A percentile compares a stretch with the other conserved stretches of the same genome.
Conservation (phyloP, 129 eudicot species). For the Chrysanthemum lavandulifolium region DNA sequence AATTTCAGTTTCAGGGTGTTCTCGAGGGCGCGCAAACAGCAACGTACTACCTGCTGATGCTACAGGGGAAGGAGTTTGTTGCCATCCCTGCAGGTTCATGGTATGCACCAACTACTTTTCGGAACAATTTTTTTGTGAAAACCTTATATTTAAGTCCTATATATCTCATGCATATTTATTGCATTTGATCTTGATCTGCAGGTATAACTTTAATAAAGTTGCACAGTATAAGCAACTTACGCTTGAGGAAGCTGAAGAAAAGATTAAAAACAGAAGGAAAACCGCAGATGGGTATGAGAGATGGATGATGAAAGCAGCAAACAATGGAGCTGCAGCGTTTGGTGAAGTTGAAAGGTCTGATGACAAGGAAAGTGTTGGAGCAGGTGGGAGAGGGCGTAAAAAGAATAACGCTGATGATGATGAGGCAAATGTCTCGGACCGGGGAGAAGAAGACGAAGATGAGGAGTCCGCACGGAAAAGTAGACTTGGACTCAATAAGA, state of each 20-base stretch:
- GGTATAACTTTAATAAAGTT: slow-evolving; percentile 96
- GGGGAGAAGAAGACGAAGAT: slow-evolving; percentile 92
- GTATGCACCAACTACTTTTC: slow-evolving; percentile 34
- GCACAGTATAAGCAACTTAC: slow-evolving; percentile 97
- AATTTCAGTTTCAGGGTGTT: slow-evolving; percentile 78
- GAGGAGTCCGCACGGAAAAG: slow-evolving; percentile 82
- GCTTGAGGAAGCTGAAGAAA: slow-evolving; percentile 96
- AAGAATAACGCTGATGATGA: slow-evolving; percentile 67
- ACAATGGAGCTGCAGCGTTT: slow-evolving; percentile 90
- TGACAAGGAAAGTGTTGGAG: slow-evolving; percentile 63
- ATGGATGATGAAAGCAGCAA: slow-evolving; percentile 99
- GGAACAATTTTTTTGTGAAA: neutral
- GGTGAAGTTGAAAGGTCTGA: slow-evolving; percentile 72
- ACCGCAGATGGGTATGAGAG: slow-evolving; percentile 92
- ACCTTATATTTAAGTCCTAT: neutral
- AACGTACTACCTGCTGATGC: slow-evolving; percentile 86
- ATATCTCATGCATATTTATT: neutral
- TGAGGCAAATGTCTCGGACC: slow-evolving; percentile 70
- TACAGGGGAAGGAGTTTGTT: slow-evolving; percentile 96
- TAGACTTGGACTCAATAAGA: slow-evolving; percentile 73
- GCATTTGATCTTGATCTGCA: slow-evolving; percentile 26
- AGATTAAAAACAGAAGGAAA: slow-evolving; percentile 90
- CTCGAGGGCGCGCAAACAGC: slow-evolving; percentile 97
- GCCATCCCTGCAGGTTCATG: slow-evolving; percentile 98
- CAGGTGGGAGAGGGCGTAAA: slow-evolving; percentile 62